Evolutionary conservation across 805 yeast genomes (phyloP).

Genomic region (Candida fluviatilis): DNA sequence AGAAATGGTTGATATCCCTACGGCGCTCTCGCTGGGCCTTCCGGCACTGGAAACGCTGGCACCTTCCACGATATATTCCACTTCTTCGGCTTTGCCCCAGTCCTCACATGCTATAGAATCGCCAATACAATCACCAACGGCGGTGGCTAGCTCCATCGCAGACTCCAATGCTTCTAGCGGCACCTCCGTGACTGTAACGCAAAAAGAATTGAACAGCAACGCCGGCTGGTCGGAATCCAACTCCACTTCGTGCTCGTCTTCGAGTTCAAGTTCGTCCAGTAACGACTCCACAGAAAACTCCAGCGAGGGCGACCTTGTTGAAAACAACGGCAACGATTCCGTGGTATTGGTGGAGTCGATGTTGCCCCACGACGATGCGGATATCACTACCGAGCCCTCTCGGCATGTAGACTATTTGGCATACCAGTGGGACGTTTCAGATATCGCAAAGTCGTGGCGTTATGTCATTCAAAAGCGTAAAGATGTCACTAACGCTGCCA

Average conservation of each 20-base stretch:
- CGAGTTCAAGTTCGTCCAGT: conserved; percentile 4
- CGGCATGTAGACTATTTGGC: conserved; percentile 93
- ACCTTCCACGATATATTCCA: too few relatives aligned
- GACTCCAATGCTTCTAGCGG: too few relatives aligned
- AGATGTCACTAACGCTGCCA: conserved; percentile 63
- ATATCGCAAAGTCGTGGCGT: conserved; percentile 93
- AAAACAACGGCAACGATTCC: background rate
- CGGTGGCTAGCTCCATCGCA: too few relatives aligned
- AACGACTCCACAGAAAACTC: conserved; percentile 17
- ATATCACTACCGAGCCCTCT: conserved; percentile 73
- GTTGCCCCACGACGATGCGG: conserved; percentile 80
- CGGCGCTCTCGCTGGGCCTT: too few relatives aligned
- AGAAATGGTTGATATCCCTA: too few relatives aligned
- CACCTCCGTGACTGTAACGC: too few relatives aligned
- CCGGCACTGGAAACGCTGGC: too few relatives aligned
- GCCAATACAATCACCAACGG: too few relatives aligned
- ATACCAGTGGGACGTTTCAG: conserved; percentile 93
- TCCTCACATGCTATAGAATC: too few relatives aligned
- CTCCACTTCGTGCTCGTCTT: background rate
- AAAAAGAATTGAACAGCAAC: too few relatives aligned
- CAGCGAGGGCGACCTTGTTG: conserved; percentile 16
- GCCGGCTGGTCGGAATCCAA: too few relatives aligned
- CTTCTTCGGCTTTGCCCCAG: too few relatives aligned
- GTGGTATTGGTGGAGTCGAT: conserved; percentile 9
- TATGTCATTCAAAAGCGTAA: conserved; percentile 80